Evolutionary conservation across 2,329 filamentous ascomycete species (phyloP), one percentile per base, ranked within the genome.

Genomic region (Lachnellula willkommii): DNA sequence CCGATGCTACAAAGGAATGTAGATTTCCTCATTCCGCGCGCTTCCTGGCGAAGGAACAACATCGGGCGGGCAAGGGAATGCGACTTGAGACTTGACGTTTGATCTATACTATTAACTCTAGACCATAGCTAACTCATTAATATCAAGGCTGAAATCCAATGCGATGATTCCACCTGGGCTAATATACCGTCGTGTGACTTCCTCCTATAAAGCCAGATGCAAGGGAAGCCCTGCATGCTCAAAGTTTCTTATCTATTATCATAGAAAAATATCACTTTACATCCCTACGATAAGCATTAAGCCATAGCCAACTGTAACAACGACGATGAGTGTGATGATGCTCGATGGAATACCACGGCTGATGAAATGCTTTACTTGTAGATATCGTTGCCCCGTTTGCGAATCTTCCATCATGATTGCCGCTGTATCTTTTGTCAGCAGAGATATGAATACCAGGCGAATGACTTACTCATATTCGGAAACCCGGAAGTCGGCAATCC

Each of bases 321-420:
- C 86, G 9, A 99, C 89, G 0, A 79, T 71, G 64, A 95, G 87
- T 0, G 91, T 86, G 53, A 96, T 77, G 37, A 97, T 70, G 72
- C 89, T 95, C 68, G 88, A 86, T 1, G 94, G 93, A 39, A 99
- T 83, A 68, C 94, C 94, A n/a, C 92, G 79, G 51, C 88, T 95
- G 67, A 99, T 87, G 73, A 99, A 99, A 71, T 99, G 94, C 69
- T 88, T 89, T 52, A 99, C 95, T 58, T 88, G 80, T 53, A 99
- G 80, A 69, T 99, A 99, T 54, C 94, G 81, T 70, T 95, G 90
- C 8, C 94, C 94, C 0, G 92, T 95, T 61, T 87, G 81, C 0
- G 89, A 82, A 66, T 99, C 93, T 74, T 99, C 94, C 79, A 97
- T 97, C 94, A 99, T 97, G 67, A 99, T 97, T 4, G 94, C 94